Base-by-base conservation (phyloP, 352 stramenopile species). In the Pythium sukuiense region DNA sequence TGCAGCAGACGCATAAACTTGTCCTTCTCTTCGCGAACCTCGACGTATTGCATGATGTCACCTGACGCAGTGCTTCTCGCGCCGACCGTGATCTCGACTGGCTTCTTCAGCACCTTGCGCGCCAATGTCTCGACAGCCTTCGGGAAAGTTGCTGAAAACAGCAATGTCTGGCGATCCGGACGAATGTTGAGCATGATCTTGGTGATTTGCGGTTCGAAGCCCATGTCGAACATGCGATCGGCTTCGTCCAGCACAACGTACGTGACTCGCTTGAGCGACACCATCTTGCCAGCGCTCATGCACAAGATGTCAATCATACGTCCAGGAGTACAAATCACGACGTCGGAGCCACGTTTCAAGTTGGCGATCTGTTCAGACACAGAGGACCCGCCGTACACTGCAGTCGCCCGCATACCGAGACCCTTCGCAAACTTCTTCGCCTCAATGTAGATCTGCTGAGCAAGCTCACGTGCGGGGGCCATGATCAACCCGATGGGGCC, bases 301-400 rank as follows among this genome's bases (percentile, higher is more conserved):
- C 90, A 97, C 20, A 99, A 71, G 72, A 99, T 99, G 75, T 99
- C 98, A 77, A 99, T 99, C 86, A 99, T 97, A 27, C 98, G 87
- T 1, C 98, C 98, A 13, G 98, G 98, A 6, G 98, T 99, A 27
- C 96, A 98, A 33, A 99, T 98, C 9, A 99, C 95, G 76, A 99
- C 98, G 49, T 99, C 92, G 0, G 81, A 98, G 50, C 98, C 98
- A n/a, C 97, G 85, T 72, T 99, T 99, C 43, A 99, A 71, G 72
- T 99, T 98, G 9, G 84, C 96, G 73, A 99, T 99, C 76, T 99
- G 98, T 57, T 99, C 97, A 0, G 95, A 97, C 9, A 99, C 96
- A 11, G 85, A 90, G 0, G 86, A 93, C 3, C 89, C 89, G 45
- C 89, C 98, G 72, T 99, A 99, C 1, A 99, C 96, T 26, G 95